A percentile compares a stretch with the other conserved stretches of the same genome.
These are phyloP conservation scores for Fusarium incarnatum DNA, from an alignment of 2,329 filamentous ascomycete genomes.

Conservation along the genomic window DNA sequence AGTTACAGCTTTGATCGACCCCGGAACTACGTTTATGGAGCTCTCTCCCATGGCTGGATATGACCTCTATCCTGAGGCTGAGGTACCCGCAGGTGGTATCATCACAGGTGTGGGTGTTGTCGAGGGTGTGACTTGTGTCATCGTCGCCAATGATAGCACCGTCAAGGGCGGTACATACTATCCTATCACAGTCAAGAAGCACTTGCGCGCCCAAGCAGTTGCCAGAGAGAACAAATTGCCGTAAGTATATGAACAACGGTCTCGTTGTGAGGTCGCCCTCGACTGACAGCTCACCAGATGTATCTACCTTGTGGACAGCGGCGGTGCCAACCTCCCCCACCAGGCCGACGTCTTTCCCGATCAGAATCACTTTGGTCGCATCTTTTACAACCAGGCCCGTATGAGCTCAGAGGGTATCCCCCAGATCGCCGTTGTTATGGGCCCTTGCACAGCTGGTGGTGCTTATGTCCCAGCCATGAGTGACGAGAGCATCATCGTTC, in stretches of 20 bases:
- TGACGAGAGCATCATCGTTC: conserved; percentile 96
- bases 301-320: conserved; percentile 96
- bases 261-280: not conserved
- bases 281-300: conserved; percentile 63
- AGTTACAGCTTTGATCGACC: conserved; percentile 87
- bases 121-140: conserved; percentile 90
- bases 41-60: conserved; percentile 92
- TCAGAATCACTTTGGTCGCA: conserved; percentile 92
- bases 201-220: conserved; percentile 89
- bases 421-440: conserved; percentile 96
- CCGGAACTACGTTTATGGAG: conserved; percentile 90
- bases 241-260: conserved; percentile 55
- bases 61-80: conserved; percentile 85
- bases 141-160: conserved; percentile 95
- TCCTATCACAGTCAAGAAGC: conserved; percentile 97
- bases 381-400: conserved; percentile 97
- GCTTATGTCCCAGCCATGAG: conserved; percentile 98
- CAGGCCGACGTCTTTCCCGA: conserved; percentile 97
- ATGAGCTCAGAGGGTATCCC: conserved; percentile 92
- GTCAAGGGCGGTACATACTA: conserved; percentile 98
- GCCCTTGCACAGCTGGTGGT: conserved; percentile 93
- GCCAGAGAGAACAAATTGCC: conserved; percentile 85
- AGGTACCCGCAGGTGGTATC: conserved; percentile 89
- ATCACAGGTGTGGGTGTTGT: conserved; percentile 93
- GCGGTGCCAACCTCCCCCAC: conserved; percentile 93